Evolutionary conservation across 2,329 filamentous ascomycete genomes (phyloP).

Genomic region (Byssochlamys sp.): DNA sequence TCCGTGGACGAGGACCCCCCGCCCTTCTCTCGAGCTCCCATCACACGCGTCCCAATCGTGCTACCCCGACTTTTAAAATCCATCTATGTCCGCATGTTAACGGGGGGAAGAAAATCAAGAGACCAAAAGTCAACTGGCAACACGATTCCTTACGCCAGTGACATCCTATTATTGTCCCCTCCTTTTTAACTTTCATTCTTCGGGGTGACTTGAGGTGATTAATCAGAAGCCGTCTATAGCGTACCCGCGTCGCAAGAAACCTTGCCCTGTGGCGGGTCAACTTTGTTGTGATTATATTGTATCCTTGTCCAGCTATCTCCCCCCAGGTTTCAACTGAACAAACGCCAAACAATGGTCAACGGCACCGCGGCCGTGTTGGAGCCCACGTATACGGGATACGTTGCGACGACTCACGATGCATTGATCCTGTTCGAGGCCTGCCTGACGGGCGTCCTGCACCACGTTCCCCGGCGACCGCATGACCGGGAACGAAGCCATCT

Average conservation of each 20-base stretch:
- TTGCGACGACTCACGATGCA: constrained; percentile 64
- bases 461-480: constrained; percentile 74
- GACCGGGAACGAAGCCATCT: constrained; percentile 69
- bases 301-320: not conserved
- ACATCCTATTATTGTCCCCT: not conserved
- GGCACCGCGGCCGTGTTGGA: constrained; percentile 42
- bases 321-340: not conserved
- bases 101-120: not conserved
- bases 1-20: not conserved
- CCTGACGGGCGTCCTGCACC: constrained; percentile 58
- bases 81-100: not conserved
- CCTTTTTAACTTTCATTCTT: not conserved
- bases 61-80: not conserved
- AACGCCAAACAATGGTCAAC: constrained; percentile 28
- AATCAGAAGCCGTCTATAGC: not conserved
- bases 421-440: constrained; percentile 72
- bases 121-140: not conserved
- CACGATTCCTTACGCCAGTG: not conserved
- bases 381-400: constrained; percentile 59
- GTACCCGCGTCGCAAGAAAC: not conserved
- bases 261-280: constrained; percentile 1
- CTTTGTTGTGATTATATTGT: not conserved
- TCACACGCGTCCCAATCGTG: not conserved
- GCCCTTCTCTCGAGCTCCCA: not conserved
- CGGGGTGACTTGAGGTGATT: not conserved